Base-by-base conservation (phyloP, 441 rosid species). In the Mallotus repandus region DNA sequence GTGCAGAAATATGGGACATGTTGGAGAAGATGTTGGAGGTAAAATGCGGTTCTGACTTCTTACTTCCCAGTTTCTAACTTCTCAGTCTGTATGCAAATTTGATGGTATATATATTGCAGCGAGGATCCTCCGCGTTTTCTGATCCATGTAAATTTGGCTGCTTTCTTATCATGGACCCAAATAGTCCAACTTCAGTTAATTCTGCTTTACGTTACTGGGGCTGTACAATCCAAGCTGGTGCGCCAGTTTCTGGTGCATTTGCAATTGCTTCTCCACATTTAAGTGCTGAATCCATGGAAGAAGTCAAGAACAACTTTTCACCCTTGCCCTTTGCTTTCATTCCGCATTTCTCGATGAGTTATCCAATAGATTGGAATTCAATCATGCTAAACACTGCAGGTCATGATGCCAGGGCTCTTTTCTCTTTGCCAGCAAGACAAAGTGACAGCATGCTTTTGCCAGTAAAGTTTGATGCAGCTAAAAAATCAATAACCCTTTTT, bases 151-250 rank as follows among this genome's bases (percentile, higher is more conserved):
- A 78, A 78, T 89, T 89, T 77, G 79, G 85, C 53, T 86, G 90
- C 84, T 91, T 84, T 80, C 86, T 92, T 62, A 89, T 88, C 54
- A 86, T 95, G 92, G 90, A 95, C 81, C 89, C 91, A 16, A 82
- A 76, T 71, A 89, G 70, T 78, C 83, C 80, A 35, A 66, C 78
- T 21, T 89, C 97, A 58, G 81, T 92, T 69, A 85, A 79, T 74
- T 86, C 93, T 16, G 96, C 98, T 9, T 73, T 88, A 62, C 91
- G 88, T 6, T 91, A 88, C 72, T 92, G 97, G 97, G 97, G 98
- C 38, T 88, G 93, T 77, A 77, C 93, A 35, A 76, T 95, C 76
- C 98, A 92, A 86, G 94, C 98, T 43, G 95, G 96, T 59, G 83
- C 87, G 11, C 84, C 80, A 74, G 84, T 92, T 75, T 86, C 96